Conservation (phyloP, 805 yeast genomes). For the Priceomyces haplophilus region DNA sequence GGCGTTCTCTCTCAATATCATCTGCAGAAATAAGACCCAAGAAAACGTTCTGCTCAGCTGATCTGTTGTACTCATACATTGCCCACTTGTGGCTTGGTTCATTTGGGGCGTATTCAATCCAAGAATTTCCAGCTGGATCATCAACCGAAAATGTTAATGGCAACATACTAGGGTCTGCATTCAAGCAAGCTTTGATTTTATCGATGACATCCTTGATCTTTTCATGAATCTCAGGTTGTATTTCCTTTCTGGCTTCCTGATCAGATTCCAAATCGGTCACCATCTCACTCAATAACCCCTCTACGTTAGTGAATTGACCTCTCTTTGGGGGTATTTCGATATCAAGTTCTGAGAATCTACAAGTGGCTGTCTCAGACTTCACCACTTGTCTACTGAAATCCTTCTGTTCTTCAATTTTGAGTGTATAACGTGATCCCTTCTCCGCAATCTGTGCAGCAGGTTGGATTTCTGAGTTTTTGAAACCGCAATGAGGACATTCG, state of each 20-base stretch:
- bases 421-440: constrained; percentile 72
- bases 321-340: constrained; percentile 93
- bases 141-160: constrained; percentile 80
- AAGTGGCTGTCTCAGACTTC: constrained; percentile 81
- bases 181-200: constrained; percentile 56
- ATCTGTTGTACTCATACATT: constrained; percentile 72
- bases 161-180: constrained; percentile 63
- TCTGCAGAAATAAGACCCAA: constrained; percentile 78
- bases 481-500: constrained; percentile 91
- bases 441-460: constrained; percentile 92
- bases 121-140: constrained; percentile 97
- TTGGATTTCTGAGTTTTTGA: constrained; percentile 89
- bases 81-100: constrained; percentile 91
- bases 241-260: constrained; percentile 72
- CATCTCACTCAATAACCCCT: constrained; percentile 85
- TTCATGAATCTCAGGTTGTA: constrained; percentile 70
- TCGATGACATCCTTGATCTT: constrained; percentile 70
- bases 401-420: constrained; percentile 61
- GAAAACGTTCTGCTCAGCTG: constrained; percentile 82
- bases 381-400: constrained; percentile 91
- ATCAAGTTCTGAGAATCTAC: constrained; percentile 78
- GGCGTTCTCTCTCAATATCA: constrained; percentile 48
- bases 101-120: constrained; percentile 87
- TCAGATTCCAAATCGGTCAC: constrained; percentile 73
- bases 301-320: constrained; percentile 90